Conservation (phyloP, 2,329 filamentous ascomycete genomes). For the Fusarium goolgardi region DNA sequence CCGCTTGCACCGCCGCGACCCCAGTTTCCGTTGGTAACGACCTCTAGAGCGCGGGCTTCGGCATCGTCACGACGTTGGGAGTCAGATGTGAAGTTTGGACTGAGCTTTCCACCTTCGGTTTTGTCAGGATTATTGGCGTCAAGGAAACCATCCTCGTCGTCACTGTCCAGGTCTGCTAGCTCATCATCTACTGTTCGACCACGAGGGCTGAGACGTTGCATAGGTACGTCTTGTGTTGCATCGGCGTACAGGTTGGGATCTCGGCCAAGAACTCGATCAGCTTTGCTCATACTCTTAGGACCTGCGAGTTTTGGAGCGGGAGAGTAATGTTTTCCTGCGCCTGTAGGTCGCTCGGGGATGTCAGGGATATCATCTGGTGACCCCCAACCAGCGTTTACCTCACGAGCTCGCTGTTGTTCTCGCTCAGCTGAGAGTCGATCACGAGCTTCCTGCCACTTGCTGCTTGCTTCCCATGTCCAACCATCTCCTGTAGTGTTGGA, state of each 20-base stretch:
- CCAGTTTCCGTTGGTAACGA: slow-evolving; percentile 56
- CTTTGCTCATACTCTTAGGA: slow-evolving; percentile 62
- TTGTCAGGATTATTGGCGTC: slow-evolving; percentile 48
- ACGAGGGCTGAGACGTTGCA: slow-evolving; percentile 61
- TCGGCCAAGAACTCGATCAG: slow-evolving; percentile 68
- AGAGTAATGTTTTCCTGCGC: slow-evolving; percentile 52
- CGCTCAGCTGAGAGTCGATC: slow-evolving; percentile 70
- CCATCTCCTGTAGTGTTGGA: slow-evolving; percentile 90
- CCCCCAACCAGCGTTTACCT: slow-evolving; percentile 76
- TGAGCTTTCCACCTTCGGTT: slow-evolving; percentile 51
- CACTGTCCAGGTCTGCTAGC: slow-evolving; percentile 54
- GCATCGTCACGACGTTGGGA: slow-evolving; percentile 54
- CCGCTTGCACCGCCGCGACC: slow-evolving; percentile 57
- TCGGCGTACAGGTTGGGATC: slow-evolving; percentile 68
- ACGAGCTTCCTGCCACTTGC: slow-evolving; percentile 78
- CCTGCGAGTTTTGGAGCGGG: slow-evolving; percentile 36
- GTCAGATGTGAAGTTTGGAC: slow-evolving; percentile 54
- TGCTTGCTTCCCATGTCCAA: slow-evolving; percentile 91
- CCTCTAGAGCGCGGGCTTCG: slow-evolving; percentile 60
- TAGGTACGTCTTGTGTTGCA: slow-evolving; percentile 56
- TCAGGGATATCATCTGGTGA: slow-evolving; percentile 47
- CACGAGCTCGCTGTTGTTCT: slow-evolving; percentile 70
- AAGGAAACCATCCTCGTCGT: slow-evolving; percentile 51
- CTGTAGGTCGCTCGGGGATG: slow-evolving; percentile 40
- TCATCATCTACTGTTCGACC: slow-evolving; percentile 60